Evolutionary conservation across 345 rosid species (phyloP).

Genomic region (Pseudoturritis turrita): DNA sequence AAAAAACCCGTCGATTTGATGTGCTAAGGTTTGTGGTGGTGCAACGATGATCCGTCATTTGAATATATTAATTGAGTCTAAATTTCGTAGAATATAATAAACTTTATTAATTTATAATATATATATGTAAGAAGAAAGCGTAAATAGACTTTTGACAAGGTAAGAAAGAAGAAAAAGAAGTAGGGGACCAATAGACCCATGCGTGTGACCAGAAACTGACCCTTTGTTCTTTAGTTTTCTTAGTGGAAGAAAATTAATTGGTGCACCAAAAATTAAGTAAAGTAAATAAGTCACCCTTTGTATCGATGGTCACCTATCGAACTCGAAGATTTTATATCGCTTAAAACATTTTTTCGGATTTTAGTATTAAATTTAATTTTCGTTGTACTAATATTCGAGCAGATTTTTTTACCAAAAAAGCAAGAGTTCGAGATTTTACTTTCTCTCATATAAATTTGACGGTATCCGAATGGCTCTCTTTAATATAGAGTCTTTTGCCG

Average conservation of each 20-base stretch:
- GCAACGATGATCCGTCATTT: slow-evolving; percentile 2
- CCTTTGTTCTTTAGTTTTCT: slow-evolving; percentile 15
- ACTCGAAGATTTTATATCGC: too few species aligned
- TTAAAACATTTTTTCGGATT: too few species aligned
- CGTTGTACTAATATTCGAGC: too few species aligned
- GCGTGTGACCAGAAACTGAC: slow-evolving; percentile 22
- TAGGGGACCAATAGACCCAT: slow-evolving; percentile 30
- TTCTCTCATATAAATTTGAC: too few species aligned
- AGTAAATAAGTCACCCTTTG: slow-evolving; percentile 5
- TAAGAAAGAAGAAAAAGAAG: slow-evolving; percentile 15
- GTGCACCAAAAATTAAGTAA: neutral
- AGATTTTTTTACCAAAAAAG: too few species aligned
- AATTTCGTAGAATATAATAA: neutral
- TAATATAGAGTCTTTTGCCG: too few species aligned
- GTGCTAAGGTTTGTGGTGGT: slow-evolving; percentile 8
- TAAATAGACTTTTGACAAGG: slow-evolving; percentile 6
- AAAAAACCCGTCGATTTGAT: neutral
- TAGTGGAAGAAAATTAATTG: slow-evolving; percentile 19
- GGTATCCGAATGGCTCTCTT: too few species aligned
- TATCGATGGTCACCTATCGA: too few species aligned
- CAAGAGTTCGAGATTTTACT: too few species aligned
- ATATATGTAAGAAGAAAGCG: neutral
- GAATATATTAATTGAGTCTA: neutral
- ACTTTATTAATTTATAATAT: neutral
- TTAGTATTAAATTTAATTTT: too few species aligned